Percentiles rank a stretch among this genome's conserved stretches.
These are phyloP conservation scores for Vitis hybrid DNA, from an alignment of 177 flowering plant species.

Conservation along the genomic window DNA sequence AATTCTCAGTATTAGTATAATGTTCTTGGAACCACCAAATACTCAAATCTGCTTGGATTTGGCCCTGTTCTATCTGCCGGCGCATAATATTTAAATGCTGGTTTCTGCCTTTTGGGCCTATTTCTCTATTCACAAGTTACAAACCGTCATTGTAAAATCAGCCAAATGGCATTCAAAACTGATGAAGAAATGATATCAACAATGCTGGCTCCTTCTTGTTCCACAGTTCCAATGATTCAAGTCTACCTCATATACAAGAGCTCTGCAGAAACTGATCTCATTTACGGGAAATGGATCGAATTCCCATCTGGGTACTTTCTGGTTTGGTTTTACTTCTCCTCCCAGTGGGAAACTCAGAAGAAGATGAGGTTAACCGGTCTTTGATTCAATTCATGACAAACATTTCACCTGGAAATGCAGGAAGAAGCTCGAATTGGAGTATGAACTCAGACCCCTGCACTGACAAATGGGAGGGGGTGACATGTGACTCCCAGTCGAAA, in stretches of 20 bases:
- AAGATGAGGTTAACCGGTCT: slow-evolving; percentile 21
- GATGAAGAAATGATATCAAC: not conserved
- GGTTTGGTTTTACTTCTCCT: slow-evolving; percentile 23
- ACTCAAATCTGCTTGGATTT: not conserved
- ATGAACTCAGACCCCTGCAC: slow-evolving; percentile 41
- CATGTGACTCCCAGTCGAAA: slow-evolving; percentile 11
- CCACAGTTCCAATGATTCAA: not conserved
- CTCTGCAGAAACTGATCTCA: not conserved
- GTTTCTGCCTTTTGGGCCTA: slow-evolving; percentile 7
- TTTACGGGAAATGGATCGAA: slow-evolving; percentile 13
- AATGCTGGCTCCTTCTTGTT: slow-evolving; percentile 11
- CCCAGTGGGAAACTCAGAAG: slow-evolving; percentile 22
- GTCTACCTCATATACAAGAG: slow-evolving; percentile 1
- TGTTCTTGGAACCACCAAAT: not conserved
- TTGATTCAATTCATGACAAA: slow-evolving; percentile 41
- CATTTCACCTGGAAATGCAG: slow-evolving; percentile 24
- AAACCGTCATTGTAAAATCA: slow-evolving; percentile 12
- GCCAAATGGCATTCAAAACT: slow-evolving; percentile 17
- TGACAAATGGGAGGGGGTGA: slow-evolving; percentile 39
- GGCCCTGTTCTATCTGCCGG: slow-evolving; percentile 11
- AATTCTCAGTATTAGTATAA: too few species aligned
- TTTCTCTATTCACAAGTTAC: not conserved
- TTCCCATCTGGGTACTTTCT: slow-evolving; percentile 16
- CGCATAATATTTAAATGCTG: not conserved
- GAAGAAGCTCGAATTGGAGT: slow-evolving; percentile 29